Conservation (phyloP, 1,284 basidiomycete genomes). For the Leccinum variabile region DNA sequence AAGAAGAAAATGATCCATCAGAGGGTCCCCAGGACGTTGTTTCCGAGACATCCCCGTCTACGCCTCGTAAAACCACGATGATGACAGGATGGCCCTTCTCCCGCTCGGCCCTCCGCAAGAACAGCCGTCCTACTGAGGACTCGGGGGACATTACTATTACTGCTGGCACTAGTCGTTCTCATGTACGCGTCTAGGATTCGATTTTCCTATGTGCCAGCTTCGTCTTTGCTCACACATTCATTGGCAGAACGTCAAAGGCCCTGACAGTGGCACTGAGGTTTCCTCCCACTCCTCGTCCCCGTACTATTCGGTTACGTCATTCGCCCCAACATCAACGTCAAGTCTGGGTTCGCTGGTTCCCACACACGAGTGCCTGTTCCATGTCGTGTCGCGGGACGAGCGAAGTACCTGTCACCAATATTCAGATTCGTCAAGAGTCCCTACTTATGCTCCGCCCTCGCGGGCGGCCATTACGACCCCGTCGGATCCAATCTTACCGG, state of each 20-base stretch:
- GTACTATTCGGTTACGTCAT: constrained; percentile 17
- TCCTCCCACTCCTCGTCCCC: constrained; percentile 4
- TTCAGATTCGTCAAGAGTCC: constrained; percentile 1
- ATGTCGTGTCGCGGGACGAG: constrained; percentile 13
- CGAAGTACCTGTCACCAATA: neutral
- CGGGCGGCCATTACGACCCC: neutral
- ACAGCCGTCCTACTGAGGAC: constrained; percentile 8
- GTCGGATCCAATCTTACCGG: constrained; percentile 11
- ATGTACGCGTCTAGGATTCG: neutral
- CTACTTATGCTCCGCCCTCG: neutral
- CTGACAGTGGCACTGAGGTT: neutral
- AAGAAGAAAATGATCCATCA: constrained; percentile 5
- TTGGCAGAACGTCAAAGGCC: constrained; percentile 13
- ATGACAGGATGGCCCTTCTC: constrained; percentile 30
- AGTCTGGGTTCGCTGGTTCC: constrained; percentile 34
- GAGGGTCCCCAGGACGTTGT: constrained; percentile 17
- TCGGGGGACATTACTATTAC: constrained; percentile 4
- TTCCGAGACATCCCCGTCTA: constrained; percentile 3
- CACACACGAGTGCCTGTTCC: constrained; percentile 30
- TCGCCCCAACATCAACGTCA: constrained; percentile 27
- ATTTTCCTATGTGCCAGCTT: neutral
- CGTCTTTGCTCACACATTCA: neutral
- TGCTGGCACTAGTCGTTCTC: constrained; percentile 9
- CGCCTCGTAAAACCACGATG: constrained; percentile 29
- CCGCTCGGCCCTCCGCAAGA: constrained; percentile 26